Evolutionary conservation across 2,329 filamentous ascomycete genomes (phyloP), one percentile per base, ranked within the genome.

Genomic region (Pseudocercospora pini-densiflorae): DNA sequence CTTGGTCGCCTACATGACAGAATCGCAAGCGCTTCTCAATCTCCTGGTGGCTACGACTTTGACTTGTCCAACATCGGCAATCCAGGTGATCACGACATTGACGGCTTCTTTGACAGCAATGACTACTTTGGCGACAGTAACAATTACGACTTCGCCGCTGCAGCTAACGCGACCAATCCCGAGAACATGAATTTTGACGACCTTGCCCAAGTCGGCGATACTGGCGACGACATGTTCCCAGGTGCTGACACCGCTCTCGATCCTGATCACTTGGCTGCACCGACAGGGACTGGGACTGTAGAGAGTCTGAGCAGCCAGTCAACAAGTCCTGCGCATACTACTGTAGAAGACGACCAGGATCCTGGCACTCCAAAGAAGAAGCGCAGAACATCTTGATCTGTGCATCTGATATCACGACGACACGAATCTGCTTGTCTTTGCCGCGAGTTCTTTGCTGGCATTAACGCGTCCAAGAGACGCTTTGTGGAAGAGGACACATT

Each of bases 231-330:
- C 57, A 67, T 67, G 65, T 64, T 67, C 10, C 61, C 55, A 0
- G 55, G 55, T 31, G 54, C 54, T 9, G 27, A 33, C 29, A 8
- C 54, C n/a, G 31, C 19, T 19, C 55, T 19, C 31, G 55, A 58
- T 19, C 16, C 21, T n/a, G 61, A 64, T 61, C 61, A 68, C 59
- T 59, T 68, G 23, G 61, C 53, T 9, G 63, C 54, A 16, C 55
- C 57, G 16, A 33, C 43, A 31, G 71, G 78, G 8, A 72, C 51
- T 40, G 71, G 78, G 10, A 72, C 71, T 12, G 74, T 82, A 2
- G 81, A 82, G 69, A 82, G 80, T 66, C 68, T 81, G 33, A 80
- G 77, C 58, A 80, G 78, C 51, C 76, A 74, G 43, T 78, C 75
- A 5, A 78, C 80, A 2, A 79, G 75, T 61, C 80, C 81, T 0